Base-by-base conservation (phyloP, 2,329 filamentous ascomycete species). In the Gremmenia infestans region DNA sequence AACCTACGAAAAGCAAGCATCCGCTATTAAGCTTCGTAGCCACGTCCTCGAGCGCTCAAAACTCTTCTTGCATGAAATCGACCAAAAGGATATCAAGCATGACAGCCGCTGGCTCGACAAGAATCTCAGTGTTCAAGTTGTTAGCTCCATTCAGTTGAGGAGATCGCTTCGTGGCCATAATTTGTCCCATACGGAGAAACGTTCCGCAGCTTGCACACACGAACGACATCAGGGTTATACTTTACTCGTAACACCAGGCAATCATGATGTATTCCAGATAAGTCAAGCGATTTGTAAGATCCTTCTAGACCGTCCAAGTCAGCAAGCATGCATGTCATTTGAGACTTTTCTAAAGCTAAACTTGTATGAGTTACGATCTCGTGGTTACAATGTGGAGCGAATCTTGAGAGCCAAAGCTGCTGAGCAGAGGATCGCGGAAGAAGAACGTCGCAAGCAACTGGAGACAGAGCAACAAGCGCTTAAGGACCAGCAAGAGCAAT, bases 321-420 rank as follows among this genome's bases (percentile, higher is more conserved):
- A 96, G 66, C 89, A 95, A 68, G 91, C 93, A 2, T 91, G 90
- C 53, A 81, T 97, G 54, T 93, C 94, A 53, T 84, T 99, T 54
- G 94, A 97, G 72, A 92, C 91, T 52, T 87, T 99, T 60, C 76
- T 99, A 39, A 93, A 89, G 56, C 85, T 94, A 8, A 90, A 93
- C 64, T 78, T 99, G 23, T 81, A 88, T 48, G 86, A 92, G 51
- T 75, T 99, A 42, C 86, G 90, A 65, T 85, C 86, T 58, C 90
- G 94, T 61, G 94, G 94, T 1, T 97, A 97, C 77, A 97, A 99
- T 63, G 94, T 99, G 40, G 91, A 97, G 67, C 87, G 94, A 50
- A 97, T 99, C 60, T 78, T 99, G 22, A 84, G 90, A 39, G 87
- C 87, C 53, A 95, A 95, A 74, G 91, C 88, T 19, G 89, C 89